Evolutionary conservation across 139 green algal genomes (phyloP).

Genomic region (Protoeuglena noctilucae): DNA sequence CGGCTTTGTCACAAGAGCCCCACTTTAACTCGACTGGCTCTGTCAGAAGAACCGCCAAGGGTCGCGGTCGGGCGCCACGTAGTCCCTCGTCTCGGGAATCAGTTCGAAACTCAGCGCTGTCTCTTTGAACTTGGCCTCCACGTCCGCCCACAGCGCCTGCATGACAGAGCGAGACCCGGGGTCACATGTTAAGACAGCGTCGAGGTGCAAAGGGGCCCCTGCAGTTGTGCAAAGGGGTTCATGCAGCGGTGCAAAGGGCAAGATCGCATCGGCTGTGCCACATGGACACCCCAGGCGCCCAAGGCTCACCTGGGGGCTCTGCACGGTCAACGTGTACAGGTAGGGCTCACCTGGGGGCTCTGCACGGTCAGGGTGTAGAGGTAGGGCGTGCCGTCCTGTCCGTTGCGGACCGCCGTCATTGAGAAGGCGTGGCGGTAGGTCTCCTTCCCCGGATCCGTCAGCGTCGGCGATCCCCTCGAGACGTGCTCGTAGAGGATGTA

Average conservation of each 20-base stretch:
- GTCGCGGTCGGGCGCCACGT: conserved; percentile 55
- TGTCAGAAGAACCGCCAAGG: conserved; percentile 57
- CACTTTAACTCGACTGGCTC: too few species aligned
- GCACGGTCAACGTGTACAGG: conserved; percentile 70
- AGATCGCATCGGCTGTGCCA: background rate
- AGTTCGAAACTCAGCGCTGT: background rate
- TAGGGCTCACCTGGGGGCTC: conserved; percentile 36
- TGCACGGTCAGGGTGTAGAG: conserved; percentile 69
- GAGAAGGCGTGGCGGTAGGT: conserved; percentile 56
- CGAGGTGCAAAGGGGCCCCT: background rate
- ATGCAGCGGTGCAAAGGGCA: background rate
- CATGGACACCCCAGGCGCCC: too few species aligned
- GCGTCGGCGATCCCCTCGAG: conserved; percentile 53
- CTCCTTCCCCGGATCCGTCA: conserved; percentile 25
- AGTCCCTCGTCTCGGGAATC: conserved; percentile 9
- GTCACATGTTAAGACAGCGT: background rate
- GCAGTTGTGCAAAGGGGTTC: too few species aligned
- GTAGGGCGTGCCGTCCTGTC: conserved; percentile 35
- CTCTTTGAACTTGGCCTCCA: conserved; percentile 17
- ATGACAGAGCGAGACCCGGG: background rate
- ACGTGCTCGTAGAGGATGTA: conserved; percentile 73
- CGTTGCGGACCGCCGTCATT: conserved; percentile 33
- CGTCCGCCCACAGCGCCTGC: conserved; percentile 30
- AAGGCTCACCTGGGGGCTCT: conserved; percentile 34
- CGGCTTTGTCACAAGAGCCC: too few species aligned